Percentiles rank a stretch among this genome's conserved stretches.
phyloP scores from a whole-genome alignment of 768 basidiomycete genomes.

The Chalciporus sphaerocephalus region DNA sequence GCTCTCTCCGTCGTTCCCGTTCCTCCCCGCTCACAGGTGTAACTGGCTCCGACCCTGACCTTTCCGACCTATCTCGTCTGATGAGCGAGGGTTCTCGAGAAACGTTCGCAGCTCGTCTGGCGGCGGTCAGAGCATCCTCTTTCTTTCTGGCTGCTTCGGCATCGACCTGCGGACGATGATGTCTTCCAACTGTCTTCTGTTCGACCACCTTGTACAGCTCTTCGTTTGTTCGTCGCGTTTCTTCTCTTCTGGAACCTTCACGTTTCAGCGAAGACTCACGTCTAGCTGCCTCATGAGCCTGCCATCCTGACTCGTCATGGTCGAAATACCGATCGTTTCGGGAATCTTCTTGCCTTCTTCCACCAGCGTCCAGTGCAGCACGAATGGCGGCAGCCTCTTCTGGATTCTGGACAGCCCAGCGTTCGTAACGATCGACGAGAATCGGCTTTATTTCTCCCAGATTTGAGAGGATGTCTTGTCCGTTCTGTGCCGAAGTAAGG shows the following conservation, averaged over 20 bases:
- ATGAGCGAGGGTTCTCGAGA: conserved; percentile 25
- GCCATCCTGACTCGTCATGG: conserved; percentile 32
- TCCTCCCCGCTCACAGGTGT: conserved; percentile 28
- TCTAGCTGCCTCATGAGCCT: conserved; percentile 30
- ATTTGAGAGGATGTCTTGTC: conserved; percentile 66
- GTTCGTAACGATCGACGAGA: conserved; percentile 60
- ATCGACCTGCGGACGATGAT: conserved; percentile 27
- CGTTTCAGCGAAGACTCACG: conserved; percentile 30
- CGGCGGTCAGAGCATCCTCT: conserved; percentile 27
- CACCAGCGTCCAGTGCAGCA: conserved; percentile 18
- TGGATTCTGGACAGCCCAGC: conserved; percentile 48
- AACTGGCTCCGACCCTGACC: conserved; percentile 22
- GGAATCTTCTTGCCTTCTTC: conserved; percentile 22
- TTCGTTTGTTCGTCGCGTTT: conserved; percentile 31
- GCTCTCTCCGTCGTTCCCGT: conserved; percentile 24
- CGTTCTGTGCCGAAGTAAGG: conserved; percentile 47
- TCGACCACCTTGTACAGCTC: conserved; percentile 30
- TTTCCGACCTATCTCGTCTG: conserved; percentile 21
- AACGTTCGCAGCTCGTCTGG: conserved; percentile 23
- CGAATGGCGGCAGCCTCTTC: conserved; percentile 29
- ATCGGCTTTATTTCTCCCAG: conserved; percentile 61
- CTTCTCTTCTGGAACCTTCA: conserved; percentile 36
- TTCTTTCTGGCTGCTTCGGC: conserved; percentile 26
- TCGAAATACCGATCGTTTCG: conserved; percentile 23
- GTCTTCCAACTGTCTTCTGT: conserved; percentile 15